A percentile compares a stretch with the other conserved stretches of the same genome.
Evolutionary conservation across 768 basidiomycete species (phyloP).

Genomic region (Tephrocybe sp.): DNA sequence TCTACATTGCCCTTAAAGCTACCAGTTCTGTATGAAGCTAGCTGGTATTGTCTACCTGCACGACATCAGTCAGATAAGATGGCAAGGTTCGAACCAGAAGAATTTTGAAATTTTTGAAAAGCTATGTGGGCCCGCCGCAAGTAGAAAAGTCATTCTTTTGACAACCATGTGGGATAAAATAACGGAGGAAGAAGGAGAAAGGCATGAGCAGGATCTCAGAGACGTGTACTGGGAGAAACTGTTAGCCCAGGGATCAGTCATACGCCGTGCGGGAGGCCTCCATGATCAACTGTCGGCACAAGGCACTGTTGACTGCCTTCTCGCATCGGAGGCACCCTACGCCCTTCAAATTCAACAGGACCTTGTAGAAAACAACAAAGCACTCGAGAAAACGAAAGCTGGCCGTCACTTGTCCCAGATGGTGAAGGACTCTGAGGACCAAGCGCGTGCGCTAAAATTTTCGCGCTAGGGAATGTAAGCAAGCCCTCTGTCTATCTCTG

Average conservation of each 20-base stretch:
- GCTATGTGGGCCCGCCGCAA: slow-evolving; percentile 31
- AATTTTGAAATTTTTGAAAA: slow-evolving; percentile 29
- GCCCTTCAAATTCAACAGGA: neutral
- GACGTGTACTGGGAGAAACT: slow-evolving; percentile 18
- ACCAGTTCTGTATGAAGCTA: neutral
- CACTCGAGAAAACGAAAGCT: neutral
- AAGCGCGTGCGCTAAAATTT: too few relatives aligned
- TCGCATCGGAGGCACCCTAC: neutral
- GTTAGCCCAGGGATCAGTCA: slow-evolving; percentile 12
- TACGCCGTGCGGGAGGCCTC: neutral
- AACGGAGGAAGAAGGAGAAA: neutral
- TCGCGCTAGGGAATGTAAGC: too few relatives aligned
- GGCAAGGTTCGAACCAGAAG: neutral
- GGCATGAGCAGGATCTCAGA: slow-evolving; percentile 18
- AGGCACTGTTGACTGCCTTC: neutral
- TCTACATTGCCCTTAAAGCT: neutral
- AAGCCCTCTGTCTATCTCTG: too few relatives aligned
- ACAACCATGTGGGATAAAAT: slow-evolving; percentile 39
- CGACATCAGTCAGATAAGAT: slow-evolving; percentile 3
- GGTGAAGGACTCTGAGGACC: neutral
- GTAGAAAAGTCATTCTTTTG: slow-evolving; percentile 30
- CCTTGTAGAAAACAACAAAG: neutral
- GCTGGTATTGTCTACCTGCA: slow-evolving; percentile 5
- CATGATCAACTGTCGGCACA: neutral
- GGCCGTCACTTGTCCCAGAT: neutral